Evolutionary conservation across 1,139 yeast species (phyloP).

Genomic region (Lodderomyces pseudojiufengensis): DNA sequence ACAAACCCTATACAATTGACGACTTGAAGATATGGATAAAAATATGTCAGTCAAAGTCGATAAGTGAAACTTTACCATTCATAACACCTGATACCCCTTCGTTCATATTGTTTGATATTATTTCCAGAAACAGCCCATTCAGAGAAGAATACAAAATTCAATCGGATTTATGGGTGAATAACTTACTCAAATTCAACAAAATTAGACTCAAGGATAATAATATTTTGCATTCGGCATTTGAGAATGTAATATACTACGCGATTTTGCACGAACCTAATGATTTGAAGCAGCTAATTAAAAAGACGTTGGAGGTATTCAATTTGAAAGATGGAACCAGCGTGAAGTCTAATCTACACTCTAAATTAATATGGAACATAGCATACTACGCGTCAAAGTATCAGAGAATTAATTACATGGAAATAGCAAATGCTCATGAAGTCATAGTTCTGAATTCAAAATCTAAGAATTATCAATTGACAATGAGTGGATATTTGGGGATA

Average conservation of each 20-base stretch:
- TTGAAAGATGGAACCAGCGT: slow-evolving; percentile 6
- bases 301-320: slow-evolving; percentile 15
- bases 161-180: slow-evolving; percentile 33
- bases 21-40: slow-evolving; percentile 28
- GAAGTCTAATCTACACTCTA: slow-evolving; percentile 17
- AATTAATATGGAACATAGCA: slow-evolving; percentile 23
- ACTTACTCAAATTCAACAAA: too few species aligned
- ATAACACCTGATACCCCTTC: slow-evolving; percentile 34
- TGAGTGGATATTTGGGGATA: slow-evolving; percentile 31
- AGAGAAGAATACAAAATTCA: slow-evolving; percentile 32
- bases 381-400: slow-evolving; percentile 14
- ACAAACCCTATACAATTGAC: slow-evolving; percentile 6
- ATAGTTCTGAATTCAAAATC: slow-evolving; percentile 20
- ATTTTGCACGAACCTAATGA: slow-evolving; percentile 21
- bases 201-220: too few species aligned
- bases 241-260: slow-evolving; percentile 27
- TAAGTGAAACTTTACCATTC: slow-evolving; percentile 26
- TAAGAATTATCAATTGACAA: neutral
- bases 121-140: slow-evolving; percentile 34
- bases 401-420: slow-evolving; percentile 1
- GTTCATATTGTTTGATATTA: slow-evolving; percentile 32
- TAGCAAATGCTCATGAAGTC: slow-evolving; percentile 26
- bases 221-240: slow-evolving; percentile 20
- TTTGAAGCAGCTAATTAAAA: slow-evolving; percentile 18
- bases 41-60: slow-evolving; percentile 23